Evolutionary conservation across 257 asterid species (phyloP).

Genomic region (Buddleja alternifolia): DNA sequence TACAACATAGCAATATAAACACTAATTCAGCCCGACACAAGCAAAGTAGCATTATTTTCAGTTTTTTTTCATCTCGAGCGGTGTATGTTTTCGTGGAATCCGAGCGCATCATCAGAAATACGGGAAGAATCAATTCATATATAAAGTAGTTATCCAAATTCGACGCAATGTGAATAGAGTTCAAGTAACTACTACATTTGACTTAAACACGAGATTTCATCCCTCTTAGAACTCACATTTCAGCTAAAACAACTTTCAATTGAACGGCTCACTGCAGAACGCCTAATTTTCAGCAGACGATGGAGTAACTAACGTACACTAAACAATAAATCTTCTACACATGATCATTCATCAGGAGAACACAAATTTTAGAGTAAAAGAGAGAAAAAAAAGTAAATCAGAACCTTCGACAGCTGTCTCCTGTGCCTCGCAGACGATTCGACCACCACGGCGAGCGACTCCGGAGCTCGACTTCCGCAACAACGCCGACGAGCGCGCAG

Average conservation of each 20-base stretch:
- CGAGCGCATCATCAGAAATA: neutral
- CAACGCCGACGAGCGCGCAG: conserved; percentile 38
- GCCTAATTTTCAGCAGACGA: neutral
- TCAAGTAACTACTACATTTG: neutral
- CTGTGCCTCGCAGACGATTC: conserved; percentile 69
- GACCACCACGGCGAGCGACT: conserved; percentile 43
- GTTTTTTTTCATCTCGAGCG: neutral
- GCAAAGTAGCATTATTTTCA: neutral
- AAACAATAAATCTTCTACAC: neutral
- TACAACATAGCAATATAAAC: neutral
- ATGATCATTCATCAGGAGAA: neutral
- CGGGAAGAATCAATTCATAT: neutral
- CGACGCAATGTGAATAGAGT: neutral
- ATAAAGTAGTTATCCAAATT: neutral
- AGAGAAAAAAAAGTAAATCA: conserved; percentile 2
- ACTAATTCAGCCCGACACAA: neutral
- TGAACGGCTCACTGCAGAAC: neutral
- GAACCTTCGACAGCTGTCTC: conserved; percentile 55
- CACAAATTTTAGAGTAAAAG: neutral
- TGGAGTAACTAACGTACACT: neutral
- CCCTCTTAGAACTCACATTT: neutral
- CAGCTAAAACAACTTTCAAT: neutral
- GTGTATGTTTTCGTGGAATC: neutral
- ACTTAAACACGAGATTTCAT: neutral
- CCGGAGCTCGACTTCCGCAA: conserved; percentile 33